Evolutionary conservation across 768 basidiomycete species (phyloP).

Genomic region (Pulveroboletus ravenelii): DNA sequence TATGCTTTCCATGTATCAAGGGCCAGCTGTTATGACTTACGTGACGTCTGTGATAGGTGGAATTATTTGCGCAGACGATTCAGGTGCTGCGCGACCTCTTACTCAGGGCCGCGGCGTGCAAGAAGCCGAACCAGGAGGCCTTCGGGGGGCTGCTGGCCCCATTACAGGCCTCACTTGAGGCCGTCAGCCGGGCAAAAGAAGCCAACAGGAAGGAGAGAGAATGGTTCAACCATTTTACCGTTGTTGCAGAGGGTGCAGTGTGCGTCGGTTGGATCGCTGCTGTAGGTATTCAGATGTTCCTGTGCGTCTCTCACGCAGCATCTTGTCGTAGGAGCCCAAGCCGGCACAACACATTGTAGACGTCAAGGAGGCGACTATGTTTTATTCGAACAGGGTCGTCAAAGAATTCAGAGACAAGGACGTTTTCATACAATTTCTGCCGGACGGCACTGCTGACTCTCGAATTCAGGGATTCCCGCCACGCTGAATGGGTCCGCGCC

Average conservation of each 20-base stretch:
- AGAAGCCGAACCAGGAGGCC: slow-evolving; percentile 65
- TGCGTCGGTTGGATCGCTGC: slow-evolving; percentile 84
- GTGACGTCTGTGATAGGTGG: slow-evolving; percentile 44
- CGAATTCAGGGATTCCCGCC: slow-evolving; percentile 69
- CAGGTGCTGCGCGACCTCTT: slow-evolving; percentile 65
- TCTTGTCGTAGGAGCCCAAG: slow-evolving; percentile 51
- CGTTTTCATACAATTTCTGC: slow-evolving; percentile 22
- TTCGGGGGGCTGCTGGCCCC: slow-evolving; percentile 60
- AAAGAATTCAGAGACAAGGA: slow-evolving; percentile 93
- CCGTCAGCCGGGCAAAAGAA: slow-evolving; percentile 78
- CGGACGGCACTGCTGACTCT: slow-evolving; percentile 2
- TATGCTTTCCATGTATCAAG: slow-evolving; percentile 33
- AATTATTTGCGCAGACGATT: slow-evolving; percentile 63
- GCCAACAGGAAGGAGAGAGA: slow-evolving; percentile 73
- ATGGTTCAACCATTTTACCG: slow-evolving; percentile 76
- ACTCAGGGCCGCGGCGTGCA: slow-evolving; percentile 63
- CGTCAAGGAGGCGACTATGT: slow-evolving; percentile 80
- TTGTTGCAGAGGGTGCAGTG: slow-evolving; percentile 77
- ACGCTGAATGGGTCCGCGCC: slow-evolving; percentile 82
- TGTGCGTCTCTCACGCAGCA: not conserved
- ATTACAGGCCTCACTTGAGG: slow-evolving; percentile 66
- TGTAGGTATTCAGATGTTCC: slow-evolving; percentile 42
- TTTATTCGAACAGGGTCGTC: slow-evolving; percentile 86
- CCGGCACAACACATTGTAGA: slow-evolving; percentile 78
- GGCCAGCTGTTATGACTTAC: slow-evolving; percentile 2